Evolutionary conservation across 768 basidiomycete genomes (phyloP), one percentile per base, ranked within the genome.

Genomic region (Tulasnella sp.): DNA sequence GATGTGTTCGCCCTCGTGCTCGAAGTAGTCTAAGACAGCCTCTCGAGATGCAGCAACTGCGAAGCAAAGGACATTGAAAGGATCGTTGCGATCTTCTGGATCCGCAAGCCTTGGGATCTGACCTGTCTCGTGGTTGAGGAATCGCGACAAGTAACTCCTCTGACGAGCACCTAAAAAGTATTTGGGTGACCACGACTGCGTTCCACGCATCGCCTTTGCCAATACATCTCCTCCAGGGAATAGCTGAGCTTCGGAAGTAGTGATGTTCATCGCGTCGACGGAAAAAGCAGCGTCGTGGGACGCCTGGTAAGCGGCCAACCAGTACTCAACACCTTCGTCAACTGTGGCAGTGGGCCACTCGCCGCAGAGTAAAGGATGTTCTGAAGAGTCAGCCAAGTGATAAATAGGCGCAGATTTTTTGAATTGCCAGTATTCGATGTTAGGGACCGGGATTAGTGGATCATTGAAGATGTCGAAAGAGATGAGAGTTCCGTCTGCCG

Each of bases 341-440:
- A 65, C 65, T 3, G 74, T 75, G 11, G 60, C 49, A 15, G 80
- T 70, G 0, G 78, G 66, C 21, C 76, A 69, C 19, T 75, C 68
- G 63, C 79, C 80, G 75, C 81, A 79, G 54, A 84, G 76, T 2
- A 77, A 75, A 45, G 49, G 64, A 21, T 68, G 1, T 66, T 68
- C 55, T 80, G 79, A 58, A 2, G 79, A 76, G 21, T 73, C 65
- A 5, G 75, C 78, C 80, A 85, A 85, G 24, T 82, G 70, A 66
- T 80, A 75, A 5, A 89, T 64, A 0, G 85, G 79, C 2, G 78
- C 83, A 9, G 65, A 64, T 12, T 72, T 68, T 49, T 77, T 76
- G 64, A 89, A 80, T 38, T 75, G 71, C 82, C 85, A 90, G 34
- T 38, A 38, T 38, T 38, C 34, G 34, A 38, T 38, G 15, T 38